phyloP scores from a whole-genome alignment of 306 rosid species.

The Spatholobus suberectus region DNA sequence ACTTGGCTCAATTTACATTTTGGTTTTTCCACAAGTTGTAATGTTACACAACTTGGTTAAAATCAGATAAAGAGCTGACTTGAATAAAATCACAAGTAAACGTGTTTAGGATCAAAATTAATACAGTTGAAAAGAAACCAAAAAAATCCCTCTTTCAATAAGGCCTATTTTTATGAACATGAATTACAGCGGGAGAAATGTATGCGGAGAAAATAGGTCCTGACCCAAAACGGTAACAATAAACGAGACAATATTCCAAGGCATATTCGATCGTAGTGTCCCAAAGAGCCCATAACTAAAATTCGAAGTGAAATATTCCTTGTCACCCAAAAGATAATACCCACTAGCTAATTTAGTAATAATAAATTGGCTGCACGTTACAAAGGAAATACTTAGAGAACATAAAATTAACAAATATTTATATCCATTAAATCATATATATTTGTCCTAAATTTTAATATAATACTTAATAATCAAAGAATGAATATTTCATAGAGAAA shows the following conservation, averaged over 20 bases:
- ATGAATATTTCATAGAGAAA: not conserved
- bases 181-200: not conserved
- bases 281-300: not conserved
- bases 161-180: not conserved
- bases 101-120: not conserved
- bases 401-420: not conserved
- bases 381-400: not conserved
- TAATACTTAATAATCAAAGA: no score
- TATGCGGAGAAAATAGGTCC: not conserved
- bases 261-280: not conserved
- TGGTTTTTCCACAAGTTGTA: not conserved
- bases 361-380: not conserved
- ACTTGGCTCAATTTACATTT: constrained; percentile 23
- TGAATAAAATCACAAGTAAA: constrained; percentile 7
- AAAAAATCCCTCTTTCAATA: not conserved
- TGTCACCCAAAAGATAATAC: not conserved
- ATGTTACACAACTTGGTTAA: not conserved
- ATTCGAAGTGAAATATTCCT: not conserved
- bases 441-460: not conserved
- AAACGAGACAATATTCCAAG: not conserved
- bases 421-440: not conserved
- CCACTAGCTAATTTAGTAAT: no score
- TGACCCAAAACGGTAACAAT: not conserved
- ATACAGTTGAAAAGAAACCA: not conserved
- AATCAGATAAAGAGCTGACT: not conserved